phyloP scores from a whole-genome alignment of 1,284 basidiomycete species.

The Singerocomus inundabilis region DNA sequence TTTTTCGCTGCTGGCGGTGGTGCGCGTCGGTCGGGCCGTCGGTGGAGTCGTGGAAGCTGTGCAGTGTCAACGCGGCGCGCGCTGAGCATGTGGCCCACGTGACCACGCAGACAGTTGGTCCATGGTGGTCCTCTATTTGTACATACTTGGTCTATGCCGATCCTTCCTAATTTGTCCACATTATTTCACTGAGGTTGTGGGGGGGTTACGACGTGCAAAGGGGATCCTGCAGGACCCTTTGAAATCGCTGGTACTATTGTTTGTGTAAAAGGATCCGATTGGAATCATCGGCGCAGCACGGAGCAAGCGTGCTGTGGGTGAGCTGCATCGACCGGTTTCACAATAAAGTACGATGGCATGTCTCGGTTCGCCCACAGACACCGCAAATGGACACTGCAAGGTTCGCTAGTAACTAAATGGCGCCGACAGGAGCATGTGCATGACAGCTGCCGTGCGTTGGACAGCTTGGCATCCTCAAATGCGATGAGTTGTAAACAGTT shows the following conservation, averaged over 20 bases:
- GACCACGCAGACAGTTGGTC: slow-evolving; percentile 24
- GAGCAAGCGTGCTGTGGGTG: neutral
- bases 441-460: no score
- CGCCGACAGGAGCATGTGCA: no score
- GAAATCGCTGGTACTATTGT: no score
- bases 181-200: no score
- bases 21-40: neutral
- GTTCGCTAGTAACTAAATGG: slow-evolving; percentile 5
- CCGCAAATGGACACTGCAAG: slow-evolving; percentile 5
- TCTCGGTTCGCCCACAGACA: slow-evolving; percentile 7
- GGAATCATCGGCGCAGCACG: slow-evolving; percentile 3
- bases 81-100: slow-evolving; percentile 20
- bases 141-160: slow-evolving; percentile 21
- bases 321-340: slow-evolving; percentile 2
- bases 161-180: slow-evolving; percentile 14
- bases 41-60: neutral
- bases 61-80: slow-evolving; percentile 11
- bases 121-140: slow-evolving; percentile 21
- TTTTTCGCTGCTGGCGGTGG: neutral
- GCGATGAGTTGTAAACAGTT: no score
- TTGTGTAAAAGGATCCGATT: no score
- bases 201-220: no score
- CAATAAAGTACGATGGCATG: no score
- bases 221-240: no score
- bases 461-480: no score